phyloP scores from a whole-genome alignment of 2,329 filamentous ascomycete species.

The Fusarium protoensiforme region DNA sequence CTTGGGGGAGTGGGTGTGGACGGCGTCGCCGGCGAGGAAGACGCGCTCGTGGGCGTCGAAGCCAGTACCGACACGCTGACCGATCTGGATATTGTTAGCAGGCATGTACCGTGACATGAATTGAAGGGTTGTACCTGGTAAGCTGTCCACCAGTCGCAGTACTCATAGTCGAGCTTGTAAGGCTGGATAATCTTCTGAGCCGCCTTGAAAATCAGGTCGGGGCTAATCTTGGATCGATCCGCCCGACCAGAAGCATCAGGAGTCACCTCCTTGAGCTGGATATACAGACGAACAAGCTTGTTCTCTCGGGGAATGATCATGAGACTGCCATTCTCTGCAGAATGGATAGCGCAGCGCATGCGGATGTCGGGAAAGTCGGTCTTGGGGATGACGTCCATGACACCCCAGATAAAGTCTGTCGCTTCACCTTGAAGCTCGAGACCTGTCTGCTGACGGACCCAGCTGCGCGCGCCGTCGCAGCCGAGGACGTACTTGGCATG shows the following conservation, averaged over 20 bases:
- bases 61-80: conserved; percentile 69
- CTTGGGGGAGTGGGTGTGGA: conserved; percentile 67
- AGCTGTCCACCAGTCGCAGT: conserved; percentile 58
- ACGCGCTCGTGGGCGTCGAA: conserved; percentile 68
- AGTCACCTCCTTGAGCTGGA: conserved; percentile 66
- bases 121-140: conserved; percentile 53
- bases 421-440: conserved; percentile 63
- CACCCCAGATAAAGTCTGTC: conserved; percentile 64
- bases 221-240: conserved; percentile 71
- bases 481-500: conserved; percentile 71
- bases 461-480: conserved; percentile 75
- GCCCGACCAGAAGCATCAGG: conserved; percentile 48
- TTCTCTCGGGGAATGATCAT: conserved; percentile 75
- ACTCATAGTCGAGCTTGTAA: conserved; percentile 72
- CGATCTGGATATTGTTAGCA: conserved; percentile 55
- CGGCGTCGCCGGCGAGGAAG: conserved; percentile 77
- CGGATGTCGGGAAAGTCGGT: conserved; percentile 70
- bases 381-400: conserved; percentile 55
- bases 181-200: conserved; percentile 74
- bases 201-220: conserved; percentile 69
- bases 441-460: conserved; percentile 69
- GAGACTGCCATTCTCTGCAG: conserved; percentile 64
- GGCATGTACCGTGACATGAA: rapidly evolving
- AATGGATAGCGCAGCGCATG: conserved; percentile 68
- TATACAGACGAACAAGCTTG: conserved; percentile 72